Evolutionary conservation across 495 filamentous ascomycete species (phyloP).

Genomic region (Aspergillus affinis): DNA sequence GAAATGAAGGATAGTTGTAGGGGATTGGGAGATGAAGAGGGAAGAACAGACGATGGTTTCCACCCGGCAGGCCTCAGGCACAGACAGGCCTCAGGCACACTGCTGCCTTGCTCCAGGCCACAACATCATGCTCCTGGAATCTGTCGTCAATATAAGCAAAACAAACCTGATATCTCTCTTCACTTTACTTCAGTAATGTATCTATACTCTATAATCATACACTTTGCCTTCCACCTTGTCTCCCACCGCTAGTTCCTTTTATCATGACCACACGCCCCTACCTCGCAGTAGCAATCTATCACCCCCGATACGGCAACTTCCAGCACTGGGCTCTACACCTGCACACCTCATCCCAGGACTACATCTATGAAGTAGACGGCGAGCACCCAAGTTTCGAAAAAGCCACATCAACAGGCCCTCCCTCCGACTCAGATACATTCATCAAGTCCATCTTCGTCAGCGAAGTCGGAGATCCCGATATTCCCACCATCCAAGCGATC

Average conservation of each 20-base stretch:
- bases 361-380: conserved; percentile 23
- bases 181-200: not conserved
- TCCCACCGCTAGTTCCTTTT: no score
- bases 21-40: no score
- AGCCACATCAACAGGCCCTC: conserved; percentile 2
- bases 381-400: conserved; percentile 21
- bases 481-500: conserved; percentile 16
- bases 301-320: conserved; percentile 23
- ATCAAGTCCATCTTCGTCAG: conserved; percentile 13
- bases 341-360: conserved; percentile 11
- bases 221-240: no score
- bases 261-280: not conserved
- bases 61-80: no score
- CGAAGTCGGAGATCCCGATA: conserved; percentile 14
- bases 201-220: not conserved
- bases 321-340: conserved; percentile 23
- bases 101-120: not conserved
- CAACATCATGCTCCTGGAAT: not conserved
- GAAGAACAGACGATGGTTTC: no score
- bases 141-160: no score
- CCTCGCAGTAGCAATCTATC: conserved; percentile 21
- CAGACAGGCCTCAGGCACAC: not conserved
- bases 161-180: not conserved
- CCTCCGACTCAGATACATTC: conserved; percentile 12
- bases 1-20: no score